Evolutionary conservation across 495 filamentous ascomycete genomes (phyloP).

Genomic region (Daldinia childiae): DNA sequence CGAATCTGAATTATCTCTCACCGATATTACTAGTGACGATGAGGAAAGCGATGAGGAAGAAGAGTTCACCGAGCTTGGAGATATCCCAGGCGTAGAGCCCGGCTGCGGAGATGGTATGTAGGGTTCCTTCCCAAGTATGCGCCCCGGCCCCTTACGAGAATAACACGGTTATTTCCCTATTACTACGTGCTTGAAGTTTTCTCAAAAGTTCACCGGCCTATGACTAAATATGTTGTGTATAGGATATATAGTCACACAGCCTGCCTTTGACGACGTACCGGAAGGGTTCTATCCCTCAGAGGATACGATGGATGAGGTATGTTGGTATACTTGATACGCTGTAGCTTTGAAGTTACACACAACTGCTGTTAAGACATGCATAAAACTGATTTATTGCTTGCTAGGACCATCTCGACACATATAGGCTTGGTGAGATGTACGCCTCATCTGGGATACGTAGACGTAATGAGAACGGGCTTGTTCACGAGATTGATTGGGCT

Average conservation of each 20-base stretch:
- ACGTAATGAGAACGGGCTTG: slow-evolving; percentile 66
- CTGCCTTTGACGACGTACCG: slow-evolving; percentile 86
- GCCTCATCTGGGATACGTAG: slow-evolving; percentile 89
- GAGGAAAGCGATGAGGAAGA: slow-evolving; percentile 53
- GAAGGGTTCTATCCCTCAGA: slow-evolving; percentile 74
- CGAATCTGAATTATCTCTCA: slow-evolving; percentile 60
- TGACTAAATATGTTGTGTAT: slow-evolving; percentile 30
- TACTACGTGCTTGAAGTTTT: too few relatives aligned
- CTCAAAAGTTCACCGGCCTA: neutral
- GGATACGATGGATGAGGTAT: slow-evolving; percentile 57
- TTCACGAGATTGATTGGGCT: slow-evolving; percentile 97
- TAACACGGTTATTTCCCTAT: slow-evolving; percentile 6
- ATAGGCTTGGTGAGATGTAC: slow-evolving; percentile 81
- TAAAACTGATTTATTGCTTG: slow-evolving; percentile 50
- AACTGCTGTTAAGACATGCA: neutral
- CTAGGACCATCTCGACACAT: slow-evolving; percentile 73
- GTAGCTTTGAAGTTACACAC: neutral
- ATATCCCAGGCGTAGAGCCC: slow-evolving; percentile 81
- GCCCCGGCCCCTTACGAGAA: slow-evolving; percentile 2
- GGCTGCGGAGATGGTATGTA: slow-evolving; percentile 71
- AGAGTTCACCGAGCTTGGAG: slow-evolving; percentile 70
- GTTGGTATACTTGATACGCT: slow-evolving; percentile 3
- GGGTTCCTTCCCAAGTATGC: slow-evolving; percentile 23
- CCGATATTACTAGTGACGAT: slow-evolving; percentile 58
- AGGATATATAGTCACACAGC: slow-evolving; percentile 78